Percentiles rank a stretch among this genome's conserved stretches.
Conservation (phyloP, 495 filamentous ascomycete species). For the Talaromyces liani region DNA sequence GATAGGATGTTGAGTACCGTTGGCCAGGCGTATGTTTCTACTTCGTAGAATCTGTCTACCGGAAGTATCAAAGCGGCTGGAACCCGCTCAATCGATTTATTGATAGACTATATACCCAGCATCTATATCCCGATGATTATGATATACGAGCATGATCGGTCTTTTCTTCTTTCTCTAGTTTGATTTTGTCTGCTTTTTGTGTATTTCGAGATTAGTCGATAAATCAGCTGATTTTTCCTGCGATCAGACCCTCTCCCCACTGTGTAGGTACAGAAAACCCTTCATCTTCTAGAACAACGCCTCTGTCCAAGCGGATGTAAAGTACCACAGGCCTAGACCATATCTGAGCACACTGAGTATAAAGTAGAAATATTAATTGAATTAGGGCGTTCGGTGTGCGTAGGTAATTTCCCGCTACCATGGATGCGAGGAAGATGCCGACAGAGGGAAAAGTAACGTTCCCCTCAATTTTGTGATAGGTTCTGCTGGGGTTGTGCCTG, state of each 20-base stretch:
- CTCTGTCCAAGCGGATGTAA: background rate
- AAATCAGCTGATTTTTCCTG: background rate
- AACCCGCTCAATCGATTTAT: background rate
- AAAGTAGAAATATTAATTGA: too few relatives aligned
- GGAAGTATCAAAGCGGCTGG: background rate
- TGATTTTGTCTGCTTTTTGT: background rate
- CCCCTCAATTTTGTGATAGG: too few relatives aligned
- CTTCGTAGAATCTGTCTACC: background rate
- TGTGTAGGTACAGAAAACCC: background rate
- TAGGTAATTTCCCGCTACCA: too few relatives aligned
- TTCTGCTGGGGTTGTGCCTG: too few relatives aligned
- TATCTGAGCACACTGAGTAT: background rate
- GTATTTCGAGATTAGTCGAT: background rate
- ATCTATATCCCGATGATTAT: background rate
- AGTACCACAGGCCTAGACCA: background rate
- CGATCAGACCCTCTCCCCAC: background rate
- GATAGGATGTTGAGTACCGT: conserved; percentile 17
- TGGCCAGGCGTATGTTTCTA: conserved; percentile 19
- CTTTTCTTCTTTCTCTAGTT: background rate
- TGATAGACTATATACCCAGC: background rate
- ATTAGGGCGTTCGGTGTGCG: too few relatives aligned
- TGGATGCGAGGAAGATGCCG: too few relatives aligned
- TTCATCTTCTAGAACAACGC: background rate
- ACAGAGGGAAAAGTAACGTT: too few relatives aligned
- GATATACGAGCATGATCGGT: background rate